A percentile compares a stretch with the other conserved stretches of the same genome.
These are phyloP conservation scores for Atalantia buxifolia DNA, from an alignment of 345 rosid genomes.

Conservation along the genomic window DNA sequence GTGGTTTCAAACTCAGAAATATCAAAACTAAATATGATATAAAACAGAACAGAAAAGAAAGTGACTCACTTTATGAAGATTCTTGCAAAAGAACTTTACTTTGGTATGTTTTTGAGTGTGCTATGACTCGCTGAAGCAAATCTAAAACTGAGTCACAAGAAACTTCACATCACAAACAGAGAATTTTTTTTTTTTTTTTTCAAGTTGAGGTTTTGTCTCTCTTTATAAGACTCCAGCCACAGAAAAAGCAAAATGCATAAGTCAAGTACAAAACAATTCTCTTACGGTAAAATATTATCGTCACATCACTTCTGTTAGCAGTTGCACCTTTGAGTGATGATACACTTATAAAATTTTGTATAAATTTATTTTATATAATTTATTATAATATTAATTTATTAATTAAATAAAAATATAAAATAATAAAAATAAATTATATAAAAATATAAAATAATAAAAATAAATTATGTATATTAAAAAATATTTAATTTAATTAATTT, in stretches of 20 bases:
- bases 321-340: neutral
- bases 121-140: constrained; percentile 18
- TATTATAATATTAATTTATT: no score
- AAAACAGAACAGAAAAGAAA: constrained; percentile 14
- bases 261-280: constrained; percentile 6
- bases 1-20: neutral
- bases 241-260: neutral
- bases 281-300: constrained; percentile 8
- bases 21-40: neutral
- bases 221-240: constrained; percentile 10
- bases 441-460: no score
- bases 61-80: constrained; percentile 34
- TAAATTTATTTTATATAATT: no score
- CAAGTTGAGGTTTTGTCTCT: constrained; percentile 22
- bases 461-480: no score
- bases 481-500: no score
- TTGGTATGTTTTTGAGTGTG: constrained; percentile 14
- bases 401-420: no score
- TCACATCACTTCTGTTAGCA: neutral
- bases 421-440: no score
- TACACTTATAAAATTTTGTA: no score
- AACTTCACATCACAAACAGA: constrained; percentile 16
- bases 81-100: constrained; percentile 24
- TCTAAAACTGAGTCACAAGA: constrained; percentile 15
- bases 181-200: constrained; percentile 6